Percentiles rank a stretch among this genome's conserved stretches.
Evolutionary conservation across 2,329 filamentous ascomycete species (phyloP).

Genomic region (Penicillium decumbens): DNA sequence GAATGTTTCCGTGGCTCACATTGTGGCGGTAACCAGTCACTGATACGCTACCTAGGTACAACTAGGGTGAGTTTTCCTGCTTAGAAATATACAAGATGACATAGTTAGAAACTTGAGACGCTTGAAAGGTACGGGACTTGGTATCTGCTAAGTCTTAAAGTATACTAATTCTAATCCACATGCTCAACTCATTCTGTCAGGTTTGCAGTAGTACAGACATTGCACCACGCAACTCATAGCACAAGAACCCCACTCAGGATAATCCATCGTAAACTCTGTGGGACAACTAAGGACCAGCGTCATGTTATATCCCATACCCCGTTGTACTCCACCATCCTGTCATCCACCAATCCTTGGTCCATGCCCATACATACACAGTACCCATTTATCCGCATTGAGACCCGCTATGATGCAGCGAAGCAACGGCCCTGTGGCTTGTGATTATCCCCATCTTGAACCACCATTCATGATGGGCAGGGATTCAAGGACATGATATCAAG

Average conservation of each 20-base stretch:
- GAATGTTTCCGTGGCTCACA: slow-evolving; percentile 12
- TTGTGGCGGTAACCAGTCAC: slow-evolving; percentile 10
- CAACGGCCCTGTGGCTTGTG: slow-evolving; percentile 12
- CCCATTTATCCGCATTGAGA: slow-evolving; percentile 6
- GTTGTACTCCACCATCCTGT: slow-evolving; percentile 10
- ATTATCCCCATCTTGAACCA: slow-evolving; percentile 8
- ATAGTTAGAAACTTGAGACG: too few relatives aligned
- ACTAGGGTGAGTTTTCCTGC: not conserved
- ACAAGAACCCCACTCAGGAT: not conserved
- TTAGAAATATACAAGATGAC: not conserved
- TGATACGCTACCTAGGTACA: not conserved
- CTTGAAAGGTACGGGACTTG: too few relatives aligned
- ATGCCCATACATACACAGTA: not conserved
- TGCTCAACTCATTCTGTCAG: not conserved
- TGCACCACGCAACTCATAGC: not conserved
- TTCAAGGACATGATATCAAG: slow-evolving; percentile 21
- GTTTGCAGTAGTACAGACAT: not conserved
- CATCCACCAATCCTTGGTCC: slow-evolving; percentile 4
- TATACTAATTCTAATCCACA: not conserved
- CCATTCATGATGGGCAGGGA: slow-evolving; percentile 12
- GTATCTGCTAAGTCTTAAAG: too few relatives aligned
- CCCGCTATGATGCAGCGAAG: slow-evolving; percentile 17
- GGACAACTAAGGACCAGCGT: not conserved
- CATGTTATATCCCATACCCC: slow-evolving; percentile 7
- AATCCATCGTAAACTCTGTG: not conserved